Evolutionary conservation across 1,284 basidiomycete genomes (phyloP).

Genomic region (Tetrapyrgos nigripes): DNA sequence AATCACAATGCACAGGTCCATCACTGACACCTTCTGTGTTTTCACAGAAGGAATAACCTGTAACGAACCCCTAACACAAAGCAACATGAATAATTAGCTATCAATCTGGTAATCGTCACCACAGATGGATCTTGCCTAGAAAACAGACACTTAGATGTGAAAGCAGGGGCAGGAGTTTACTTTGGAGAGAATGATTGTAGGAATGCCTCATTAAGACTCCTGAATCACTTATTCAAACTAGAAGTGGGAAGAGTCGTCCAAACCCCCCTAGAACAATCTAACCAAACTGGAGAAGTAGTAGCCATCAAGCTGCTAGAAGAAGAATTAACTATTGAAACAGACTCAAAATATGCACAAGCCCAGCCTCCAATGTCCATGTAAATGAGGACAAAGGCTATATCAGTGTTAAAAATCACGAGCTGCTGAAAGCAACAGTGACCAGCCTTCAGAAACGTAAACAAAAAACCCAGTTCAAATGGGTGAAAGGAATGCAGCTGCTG

Average conservation of each 20-base stretch:
- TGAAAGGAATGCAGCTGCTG: constrained; percentile 23
- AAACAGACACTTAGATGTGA: constrained; percentile 18
- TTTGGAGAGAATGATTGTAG: constrained; percentile 9
- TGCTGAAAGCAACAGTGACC: background rate
- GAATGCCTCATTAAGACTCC: constrained; percentile 24
- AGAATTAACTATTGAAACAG: no score
- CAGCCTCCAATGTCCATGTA: background rate
- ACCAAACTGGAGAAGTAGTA: no score
- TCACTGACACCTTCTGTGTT: no score
- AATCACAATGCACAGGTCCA: constrained; percentile 14
- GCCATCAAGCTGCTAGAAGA: no score
- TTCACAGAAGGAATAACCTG: constrained; percentile 19
- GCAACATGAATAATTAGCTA: background rate
- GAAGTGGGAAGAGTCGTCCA: constrained; percentile 12
- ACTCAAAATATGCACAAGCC: background rate
- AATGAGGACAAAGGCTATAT: background rate
- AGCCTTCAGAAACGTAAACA: constrained; percentile 10
- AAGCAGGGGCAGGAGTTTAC: constrained; percentile 26
- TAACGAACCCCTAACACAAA: background rate
- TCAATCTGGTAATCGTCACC: constrained; percentile 7
- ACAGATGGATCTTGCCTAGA: constrained; percentile 29
- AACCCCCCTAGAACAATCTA: no score
- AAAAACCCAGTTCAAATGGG: constrained; percentile 20
- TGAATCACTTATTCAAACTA: constrained; percentile 12
- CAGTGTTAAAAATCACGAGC: background rate